These are phyloP conservation scores for Suillus lakei DNA, from an alignment of 768 basidiomycete genomes.

Conservation along the genomic window DNA sequence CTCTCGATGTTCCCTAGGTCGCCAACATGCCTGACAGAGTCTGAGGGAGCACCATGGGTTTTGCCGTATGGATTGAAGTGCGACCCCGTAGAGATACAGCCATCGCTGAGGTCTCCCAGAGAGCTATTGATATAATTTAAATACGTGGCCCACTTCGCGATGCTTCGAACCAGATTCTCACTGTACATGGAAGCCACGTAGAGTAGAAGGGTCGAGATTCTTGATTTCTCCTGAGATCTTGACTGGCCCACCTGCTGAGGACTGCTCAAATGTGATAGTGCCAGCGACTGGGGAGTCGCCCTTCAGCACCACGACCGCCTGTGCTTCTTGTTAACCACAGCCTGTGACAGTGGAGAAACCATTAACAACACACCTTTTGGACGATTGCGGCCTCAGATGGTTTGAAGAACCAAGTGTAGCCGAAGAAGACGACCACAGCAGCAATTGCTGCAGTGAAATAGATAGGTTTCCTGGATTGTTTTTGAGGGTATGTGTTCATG, in stretches of 20 bases:
- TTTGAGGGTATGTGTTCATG: slow-evolving; percentile 29
- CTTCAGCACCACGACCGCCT: slow-evolving; percentile 66
- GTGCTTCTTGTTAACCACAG: neutral
- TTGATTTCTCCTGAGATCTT: slow-evolving; percentile 65
- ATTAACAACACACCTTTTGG: slow-evolving; percentile 22
- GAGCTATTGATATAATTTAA: slow-evolving; percentile 16
- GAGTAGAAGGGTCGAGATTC: slow-evolving; percentile 59
- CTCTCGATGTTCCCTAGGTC: slow-evolving; percentile 77
- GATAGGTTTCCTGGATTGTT: slow-evolving; percentile 26
- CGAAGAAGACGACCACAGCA: slow-evolving; percentile 20
- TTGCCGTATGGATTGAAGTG: slow-evolving; percentile 78
- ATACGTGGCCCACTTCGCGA: slow-evolving; percentile 24
- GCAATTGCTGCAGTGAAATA: slow-evolving; percentile 18
- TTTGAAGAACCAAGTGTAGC: slow-evolving; percentile 25
- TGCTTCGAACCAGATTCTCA: slow-evolving; percentile 37
- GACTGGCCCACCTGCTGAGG: slow-evolving; percentile 52
- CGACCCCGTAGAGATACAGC: slow-evolving; percentile 69
- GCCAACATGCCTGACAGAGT: slow-evolving; percentile 67
- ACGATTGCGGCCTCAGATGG: slow-evolving; percentile 21
- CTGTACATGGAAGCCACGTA: slow-evolving; percentile 85
- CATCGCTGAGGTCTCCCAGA: slow-evolving; percentile 67
- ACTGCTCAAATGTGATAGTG: slow-evolving; percentile 68
- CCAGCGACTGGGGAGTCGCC: slow-evolving; percentile 67
- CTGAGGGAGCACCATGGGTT: slow-evolving; percentile 67
- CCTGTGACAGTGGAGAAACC: neutral